Conservation (phyloP, 2,329 filamentous ascomycete species). For the Alternaria postmessia region DNA sequence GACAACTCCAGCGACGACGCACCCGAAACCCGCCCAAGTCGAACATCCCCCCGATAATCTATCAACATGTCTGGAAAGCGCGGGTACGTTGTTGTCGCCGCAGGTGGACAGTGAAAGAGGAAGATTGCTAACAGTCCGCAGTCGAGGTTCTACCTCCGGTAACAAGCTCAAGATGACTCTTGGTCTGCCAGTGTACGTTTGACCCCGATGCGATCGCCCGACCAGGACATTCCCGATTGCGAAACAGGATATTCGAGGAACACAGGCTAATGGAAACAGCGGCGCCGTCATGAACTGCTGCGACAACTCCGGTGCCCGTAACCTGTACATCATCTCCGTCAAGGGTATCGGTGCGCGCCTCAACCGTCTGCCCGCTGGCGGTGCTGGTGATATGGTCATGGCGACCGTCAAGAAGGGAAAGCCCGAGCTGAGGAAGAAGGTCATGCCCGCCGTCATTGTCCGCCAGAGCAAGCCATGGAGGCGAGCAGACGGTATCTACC, state of each 20-base stretch:
- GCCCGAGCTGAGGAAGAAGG: constrained; percentile 99
- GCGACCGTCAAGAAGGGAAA: constrained; percentile 99
- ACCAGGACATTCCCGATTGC: constrained; percentile 6
- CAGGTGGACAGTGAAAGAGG: not conserved
- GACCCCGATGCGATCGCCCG: constrained; percentile 28
- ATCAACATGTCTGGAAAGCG: constrained; percentile 26
- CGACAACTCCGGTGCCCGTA: constrained; percentile 98
- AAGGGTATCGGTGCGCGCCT: constrained; percentile 98
- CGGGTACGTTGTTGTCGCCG: constrained; percentile 14
- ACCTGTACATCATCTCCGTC: constrained; percentile 99
- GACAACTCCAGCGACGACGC: constrained; percentile 26
- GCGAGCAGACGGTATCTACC: constrained; percentile 96
- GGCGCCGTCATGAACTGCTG: constrained; percentile 99
- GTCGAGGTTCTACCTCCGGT: constrained; percentile 88
- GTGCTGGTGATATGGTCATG: constrained; percentile 99
- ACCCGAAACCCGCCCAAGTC: constrained; percentile 22
- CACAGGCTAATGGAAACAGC: constrained; percentile 61
- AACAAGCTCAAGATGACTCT: constrained; percentile 99
- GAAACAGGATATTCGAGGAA: constrained; percentile 22
- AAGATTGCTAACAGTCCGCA: constrained; percentile 47
- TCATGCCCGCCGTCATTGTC: constrained; percentile 99
- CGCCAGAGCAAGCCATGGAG: constrained; percentile 99
- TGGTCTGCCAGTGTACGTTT: constrained; percentile 97
- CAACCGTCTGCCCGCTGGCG: constrained; percentile 95
- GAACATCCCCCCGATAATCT: constrained; percentile 22